phyloP scores from a whole-genome alignment of 768 basidiomycete species.

The Candolleomyces eurysporus region DNA sequence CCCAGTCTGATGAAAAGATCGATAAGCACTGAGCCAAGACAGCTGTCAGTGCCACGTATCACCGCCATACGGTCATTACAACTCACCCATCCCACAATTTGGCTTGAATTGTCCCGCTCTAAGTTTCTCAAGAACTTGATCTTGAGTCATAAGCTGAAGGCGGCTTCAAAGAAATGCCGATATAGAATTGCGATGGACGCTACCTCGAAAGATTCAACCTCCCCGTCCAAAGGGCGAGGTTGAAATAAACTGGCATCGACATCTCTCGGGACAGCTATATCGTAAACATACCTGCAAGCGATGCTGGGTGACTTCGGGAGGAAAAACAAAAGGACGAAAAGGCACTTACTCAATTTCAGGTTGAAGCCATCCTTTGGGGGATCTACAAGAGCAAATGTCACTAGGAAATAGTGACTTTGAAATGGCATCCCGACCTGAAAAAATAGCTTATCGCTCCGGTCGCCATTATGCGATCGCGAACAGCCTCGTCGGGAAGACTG shows the following conservation, averaged over 20 bases:
- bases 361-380: conserved; percentile 74
- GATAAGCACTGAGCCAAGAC: conserved; percentile 58
- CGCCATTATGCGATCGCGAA: conserved; percentile 53
- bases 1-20: conserved; percentile 91
- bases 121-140: conserved; percentile 62
- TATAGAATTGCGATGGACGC: background rate
- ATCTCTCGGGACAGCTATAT: conserved; percentile 64
- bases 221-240: conserved; percentile 83
- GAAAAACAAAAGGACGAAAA: background rate
- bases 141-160: conserved; percentile 63
- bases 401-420: background rate
- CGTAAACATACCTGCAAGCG: conserved; percentile 72
- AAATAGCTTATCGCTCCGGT: conserved; percentile 83
- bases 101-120: conserved; percentile 80
- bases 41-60: background rate
- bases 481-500: conserved; percentile 65
- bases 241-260: conserved; percentile 47
- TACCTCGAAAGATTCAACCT: conserved; percentile 93
- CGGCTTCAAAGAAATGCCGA: background rate
- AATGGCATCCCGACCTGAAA: conserved; percentile 46
- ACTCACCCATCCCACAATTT: conserved; percentile 83
- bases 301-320: conserved; percentile 1
- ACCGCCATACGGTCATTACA: background rate
- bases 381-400: conserved; percentile 32
- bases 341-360: conserved; percentile 75